Conservation (phyloP, 2,329 filamentous ascomycete species). For the Colletotrichum cuscutae region DNA sequence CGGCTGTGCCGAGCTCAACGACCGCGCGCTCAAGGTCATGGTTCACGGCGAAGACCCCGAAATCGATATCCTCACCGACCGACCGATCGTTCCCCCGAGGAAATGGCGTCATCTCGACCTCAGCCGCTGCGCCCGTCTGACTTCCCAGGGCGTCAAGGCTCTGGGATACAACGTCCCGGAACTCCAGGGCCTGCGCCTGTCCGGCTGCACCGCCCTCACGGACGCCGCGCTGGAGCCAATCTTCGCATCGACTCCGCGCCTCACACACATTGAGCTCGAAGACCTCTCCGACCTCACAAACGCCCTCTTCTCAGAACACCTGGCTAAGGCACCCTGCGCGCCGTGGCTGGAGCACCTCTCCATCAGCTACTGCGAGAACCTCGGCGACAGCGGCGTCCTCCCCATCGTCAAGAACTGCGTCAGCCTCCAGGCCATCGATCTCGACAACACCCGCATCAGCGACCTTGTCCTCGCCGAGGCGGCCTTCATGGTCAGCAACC, state of each 20-base stretch:
- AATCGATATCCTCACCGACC: conserved; percentile 82
- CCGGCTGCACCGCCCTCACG: conserved; percentile 78
- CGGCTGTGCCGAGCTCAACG: conserved; percentile 81
- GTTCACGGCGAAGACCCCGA: conserved; percentile 81
- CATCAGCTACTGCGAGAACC: conserved; percentile 87
- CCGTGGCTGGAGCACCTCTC: conserved; percentile 80
- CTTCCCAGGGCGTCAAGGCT: conserved; percentile 75
- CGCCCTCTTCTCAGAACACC: conserved; percentile 72
- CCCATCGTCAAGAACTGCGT: conserved; percentile 82
- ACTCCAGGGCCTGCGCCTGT: conserved; percentile 85
- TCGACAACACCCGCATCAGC: conserved; percentile 94
- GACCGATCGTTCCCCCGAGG: conserved; percentile 79
- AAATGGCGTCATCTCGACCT: conserved; percentile 87
- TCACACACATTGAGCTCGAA: conserved; percentile 91
- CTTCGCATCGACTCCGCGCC: conserved; percentile 77
- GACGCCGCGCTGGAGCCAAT: conserved; percentile 79
- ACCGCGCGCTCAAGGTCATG: conserved; percentile 78
- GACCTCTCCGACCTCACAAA: conserved; percentile 85
- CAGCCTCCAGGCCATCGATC: conserved; percentile 76
- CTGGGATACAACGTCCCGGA: conserved; percentile 81
- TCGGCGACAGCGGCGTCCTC: conserved; percentile 86
- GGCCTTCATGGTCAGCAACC: conserved; percentile 78
- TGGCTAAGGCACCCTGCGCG: conserved; percentile 82
- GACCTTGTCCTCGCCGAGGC: conserved; percentile 89
- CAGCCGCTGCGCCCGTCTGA: conserved; percentile 80